phyloP scores from a whole-genome alignment of 768 basidiomycete genomes.

The Pisolithus albus region DNA sequence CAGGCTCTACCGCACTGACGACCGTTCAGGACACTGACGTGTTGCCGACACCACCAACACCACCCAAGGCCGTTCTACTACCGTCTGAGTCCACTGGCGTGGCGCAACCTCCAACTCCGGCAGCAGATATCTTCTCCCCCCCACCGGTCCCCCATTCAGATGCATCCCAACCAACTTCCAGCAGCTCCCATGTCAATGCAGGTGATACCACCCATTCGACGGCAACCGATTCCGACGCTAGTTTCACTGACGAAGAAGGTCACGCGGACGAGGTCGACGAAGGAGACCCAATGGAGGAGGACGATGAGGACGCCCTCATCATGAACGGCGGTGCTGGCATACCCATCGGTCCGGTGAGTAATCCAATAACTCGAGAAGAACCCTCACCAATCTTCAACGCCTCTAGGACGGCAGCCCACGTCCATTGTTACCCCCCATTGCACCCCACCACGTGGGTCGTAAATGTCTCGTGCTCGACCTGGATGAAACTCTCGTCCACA shows the following conservation, averaged over 20 bases:
- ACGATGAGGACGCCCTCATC: conserved; percentile 87
- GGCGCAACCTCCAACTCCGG: conserved; percentile 83
- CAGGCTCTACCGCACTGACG: conserved; percentile 14
- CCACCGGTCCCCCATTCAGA: conserved; percentile 20
- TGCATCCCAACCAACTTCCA: conserved; percentile 14
- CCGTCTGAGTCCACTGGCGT: conserved; percentile 83
- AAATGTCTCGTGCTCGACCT: conserved; percentile 97
- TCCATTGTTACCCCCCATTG: conserved; percentile 83
- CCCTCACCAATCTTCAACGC: conserved; percentile 4
- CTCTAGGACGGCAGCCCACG: conserved; percentile 76
- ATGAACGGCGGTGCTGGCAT: conserved; percentile 91
- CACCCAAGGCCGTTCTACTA: conserved; percentile 41
- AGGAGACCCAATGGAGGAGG: conserved; percentile 58
- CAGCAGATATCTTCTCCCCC: conserved; percentile 29
- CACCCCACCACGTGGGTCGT: conserved; percentile 72
- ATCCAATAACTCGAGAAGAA: background rate
- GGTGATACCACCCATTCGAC: conserved; percentile 28
- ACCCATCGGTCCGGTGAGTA: conserved; percentile 81
- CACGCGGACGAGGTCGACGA: conserved; percentile 58
- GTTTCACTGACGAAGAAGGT: conserved; percentile 56
- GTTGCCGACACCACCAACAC: conserved; percentile 40
- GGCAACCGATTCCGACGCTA: conserved; percentile 29
- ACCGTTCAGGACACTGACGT: conserved; percentile 30
- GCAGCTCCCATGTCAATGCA: conserved; percentile 22
- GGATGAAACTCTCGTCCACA: conserved; percentile 95